Evolutionary conservation across 331 rosid genomes (phyloP), one percentile per base, ranked within the genome.

Genomic region (Acacia concinna): DNA sequence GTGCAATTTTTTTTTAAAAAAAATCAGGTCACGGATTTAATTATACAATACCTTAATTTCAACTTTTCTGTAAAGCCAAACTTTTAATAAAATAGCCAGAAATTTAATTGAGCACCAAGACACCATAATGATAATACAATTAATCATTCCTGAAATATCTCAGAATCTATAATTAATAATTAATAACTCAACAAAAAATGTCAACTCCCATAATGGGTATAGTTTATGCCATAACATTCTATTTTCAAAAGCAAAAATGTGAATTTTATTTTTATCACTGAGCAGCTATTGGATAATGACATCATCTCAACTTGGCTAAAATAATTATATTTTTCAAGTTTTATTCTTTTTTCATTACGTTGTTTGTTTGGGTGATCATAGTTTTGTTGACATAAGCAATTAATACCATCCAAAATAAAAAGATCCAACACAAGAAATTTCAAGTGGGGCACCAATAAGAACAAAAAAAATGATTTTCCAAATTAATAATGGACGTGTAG

Each of bases 151-250:
- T 64, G 41, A 81, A 25, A 60, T 70, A 71, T 70, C 49, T 46
- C 9, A 38, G 49, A 70, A 30, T 51, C 25, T 69, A 37, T 69
- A 78, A 56, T 56, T 54, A 52, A 2, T 52, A n/a, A n/a, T 52
- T 21, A 10, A 27, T 20, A 74, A 84, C 78, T 13, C 6, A 79
- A 46, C 32, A 62, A 41, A 57, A 49, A 52, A 57, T 44, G 86
- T 88, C 92, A 86, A 86, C 86, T 73, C 74, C 78, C 80, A 71
- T 32, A 49, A 49, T 46, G 31, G 51, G 76, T 76, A 77, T 64
- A 67, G 37, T 66, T 52, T 49, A 52, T 77, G 44, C 35, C 69
- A 31, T 32, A 27, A 40, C 32, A 64, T 68, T 74, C 85, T 31
- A 79, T 17, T 73, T 78, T 78, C 71, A 77, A 64, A 76, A 75